Base-by-base conservation (phyloP, 2,329 filamentous ascomycete species). In the Raffaelea deltoideospora region DNA sequence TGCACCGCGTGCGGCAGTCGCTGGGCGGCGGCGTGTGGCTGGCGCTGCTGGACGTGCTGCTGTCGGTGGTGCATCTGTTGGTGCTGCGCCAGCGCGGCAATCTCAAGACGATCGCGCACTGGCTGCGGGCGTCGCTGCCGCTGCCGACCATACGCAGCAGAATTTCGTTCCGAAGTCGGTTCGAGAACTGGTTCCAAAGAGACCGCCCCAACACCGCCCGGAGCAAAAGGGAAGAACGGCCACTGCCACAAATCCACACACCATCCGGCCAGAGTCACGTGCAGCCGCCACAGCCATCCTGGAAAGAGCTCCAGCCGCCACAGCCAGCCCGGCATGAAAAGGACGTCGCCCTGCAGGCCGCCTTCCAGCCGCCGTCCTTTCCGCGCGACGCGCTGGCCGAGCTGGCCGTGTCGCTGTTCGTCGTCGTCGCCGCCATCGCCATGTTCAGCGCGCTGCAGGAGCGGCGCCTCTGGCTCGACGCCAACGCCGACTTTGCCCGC, bases 401-500 rank as follows among this genome's bases (percentile, higher is more conserved):
- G 23, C 31, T 43, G 24, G 3, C 20, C 3, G 4, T 34, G 15
- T 14, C 22, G 6, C 10, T 27, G 10, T 8, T 19, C 21, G 2
- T 33, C 26, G 2, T 33, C 20, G 5, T 17, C 11, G 13, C 33
- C 5, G 11, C 20, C 17, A 2, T 34, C 4, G 34, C 31, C 5
- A 9, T 37, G 28, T 5, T 17, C 8, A 18, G 27, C 18, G 33
- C 38, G 31, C 14, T 39, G 5, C 4, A 2, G 10, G 43, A 44
- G 31, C 41, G 43, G 26, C 10, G 15, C 10, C 14, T 43, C 20
- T 44, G 43, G 43, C 31, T 43, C 18, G 38, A 44, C 37, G 27
- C 33, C 33, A 43, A 43, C 32, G 38, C 33, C 35, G 37, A 35
- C 19, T 19, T 20, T 3, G 34, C 41, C 8, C 37, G 33, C 21